Evolutionary conservation across 768 basidiomycete genomes (phyloP).

Genomic region (Rhodosporidiobolus odoratus): DNA sequence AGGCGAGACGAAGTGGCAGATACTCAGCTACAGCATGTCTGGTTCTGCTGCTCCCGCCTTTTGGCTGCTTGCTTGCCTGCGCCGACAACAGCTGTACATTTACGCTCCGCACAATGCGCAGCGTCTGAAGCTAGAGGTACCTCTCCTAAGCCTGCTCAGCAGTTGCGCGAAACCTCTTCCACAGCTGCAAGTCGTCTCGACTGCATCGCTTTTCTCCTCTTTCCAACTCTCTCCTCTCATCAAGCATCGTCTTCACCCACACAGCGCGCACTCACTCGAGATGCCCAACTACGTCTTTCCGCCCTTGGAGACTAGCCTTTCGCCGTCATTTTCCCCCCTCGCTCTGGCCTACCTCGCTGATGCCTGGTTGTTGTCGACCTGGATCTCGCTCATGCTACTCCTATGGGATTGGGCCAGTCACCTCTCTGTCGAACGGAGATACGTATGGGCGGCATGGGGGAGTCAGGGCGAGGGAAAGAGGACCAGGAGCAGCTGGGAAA

Average conservation of each 20-base stretch:
- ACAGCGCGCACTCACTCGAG: background rate
- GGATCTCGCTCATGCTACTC: conserved; percentile 5
- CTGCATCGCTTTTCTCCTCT: background rate
- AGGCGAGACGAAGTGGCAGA: too few species aligned
- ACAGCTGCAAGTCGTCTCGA: too few species aligned
- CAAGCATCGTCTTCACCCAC: background rate
- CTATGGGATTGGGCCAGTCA: conserved; percentile 5
- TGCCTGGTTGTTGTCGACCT: background rate
- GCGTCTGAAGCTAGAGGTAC: too few species aligned
- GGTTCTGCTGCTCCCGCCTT: too few species aligned
- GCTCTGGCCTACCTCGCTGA: background rate
- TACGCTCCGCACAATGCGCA: too few species aligned
- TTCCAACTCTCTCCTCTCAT: background rate
- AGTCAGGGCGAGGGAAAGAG: too few species aligned
- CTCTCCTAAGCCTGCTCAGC: too few species aligned
- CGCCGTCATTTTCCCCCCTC: background rate
- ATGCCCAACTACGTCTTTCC: background rate
- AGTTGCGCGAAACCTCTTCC: too few species aligned
- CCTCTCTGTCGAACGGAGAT: background rate
- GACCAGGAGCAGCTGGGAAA: background rate
- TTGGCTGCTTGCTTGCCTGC: too few species aligned
- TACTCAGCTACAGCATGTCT: too few species aligned
- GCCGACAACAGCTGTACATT: too few species aligned
- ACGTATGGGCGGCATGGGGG: background rate
- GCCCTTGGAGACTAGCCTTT: background rate